Base-by-base conservation (phyloP, 768 basidiomycete genomes). In the Hygrocybe coccinea region DNA sequence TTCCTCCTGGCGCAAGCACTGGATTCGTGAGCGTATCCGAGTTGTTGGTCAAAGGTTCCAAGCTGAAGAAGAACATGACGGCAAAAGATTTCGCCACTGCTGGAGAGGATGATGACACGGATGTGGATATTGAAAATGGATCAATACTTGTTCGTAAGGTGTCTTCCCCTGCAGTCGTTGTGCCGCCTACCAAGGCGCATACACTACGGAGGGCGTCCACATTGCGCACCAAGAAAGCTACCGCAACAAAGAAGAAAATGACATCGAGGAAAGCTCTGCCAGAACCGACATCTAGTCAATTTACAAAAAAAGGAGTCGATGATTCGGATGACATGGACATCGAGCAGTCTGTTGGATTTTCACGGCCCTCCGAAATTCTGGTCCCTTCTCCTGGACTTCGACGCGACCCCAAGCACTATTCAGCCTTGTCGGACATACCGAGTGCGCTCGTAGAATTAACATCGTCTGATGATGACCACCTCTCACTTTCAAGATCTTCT, bases 1-100 rank as follows among this genome's bases (percentile, higher is more conserved):
- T 92, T 24, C 91, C 91, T 35, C 67, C 69, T 10, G 85, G 85
- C n/a, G 89, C 89, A 3, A 76, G 75, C 59, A 80, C 76, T 2
- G 84, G 85, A 1, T 94, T 94, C 66, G 81, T 91, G 17, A 79
- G 76, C 34, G 91, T 84, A 10, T 79, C 79, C 1, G 78, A 86
- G 21, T 71, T 91, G 50, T 59, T 89, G 19, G 73, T 75, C 56
- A 89, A 84, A 59, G 73, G 68, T 15, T 58, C 56, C 7, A 70
- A 70, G 61, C 70, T 78, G 67, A 71, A 77, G 74, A 75, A 79
- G 65, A 66, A 78, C 56, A 64, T 67, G 22, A 36, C 67, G n/a
- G 15, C 54, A 41, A 71, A 71, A 58, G 69, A 76, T 46, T 80
- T 86, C 37, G 79, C 85, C 29, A 67, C 68, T 4, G 79, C 79